Evolutionary conservation across 768 basidiomycete genomes (phyloP), one percentile per base, ranked within the genome.

Genomic region (Leccinellum albellum): DNA sequence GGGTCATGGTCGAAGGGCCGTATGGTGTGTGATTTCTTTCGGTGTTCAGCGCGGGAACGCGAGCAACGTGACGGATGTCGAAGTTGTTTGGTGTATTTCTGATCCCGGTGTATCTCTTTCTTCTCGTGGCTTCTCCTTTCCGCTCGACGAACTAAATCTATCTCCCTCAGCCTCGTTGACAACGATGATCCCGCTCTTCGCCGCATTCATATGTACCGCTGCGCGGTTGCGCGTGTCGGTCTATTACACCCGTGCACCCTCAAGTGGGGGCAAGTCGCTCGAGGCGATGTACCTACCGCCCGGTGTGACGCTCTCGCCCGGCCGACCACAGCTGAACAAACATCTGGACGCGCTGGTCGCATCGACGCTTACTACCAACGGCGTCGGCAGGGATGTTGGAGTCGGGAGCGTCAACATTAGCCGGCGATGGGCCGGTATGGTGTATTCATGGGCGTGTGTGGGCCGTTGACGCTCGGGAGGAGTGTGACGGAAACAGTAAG

Each of bases 41-140:
- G 15, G 15, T 17, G 76, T 91, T 23, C 64, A 57, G 17, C 59
- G 76, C 2, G 71, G 71, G 17, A 78, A 83, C 9, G 70, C 76
- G n/a, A 82, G 82, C 55, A 76, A 82, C 47, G 76, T 84, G 37
- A 82, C 83, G 44, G 69, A 78, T 2, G 79, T 91, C 54, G 81
- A 87, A 50, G 70, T 93, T 14, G 74, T 91, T 9, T 93, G 91
- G 91, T 73, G 78, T 8, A 76, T 88, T n/a, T 78, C 76, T 35
- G 82, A 84, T 73, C 77, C 77, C 40, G 68, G 78, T 82, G 64
- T 13, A 77, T 61, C 56, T 46, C 40, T 40, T 12, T 14, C 2
- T 13, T 12, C 6, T n/a, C 13, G 8, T 9, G 13, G n/a, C 3
- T 13, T 13, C 8, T n/a, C 13, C 4, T 10, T 50, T 28, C 51